These are phyloP conservation scores for Paratrimastix pyriformis DNA, from an alignment of 78 protist species.

Conservation along the genomic window DNA sequence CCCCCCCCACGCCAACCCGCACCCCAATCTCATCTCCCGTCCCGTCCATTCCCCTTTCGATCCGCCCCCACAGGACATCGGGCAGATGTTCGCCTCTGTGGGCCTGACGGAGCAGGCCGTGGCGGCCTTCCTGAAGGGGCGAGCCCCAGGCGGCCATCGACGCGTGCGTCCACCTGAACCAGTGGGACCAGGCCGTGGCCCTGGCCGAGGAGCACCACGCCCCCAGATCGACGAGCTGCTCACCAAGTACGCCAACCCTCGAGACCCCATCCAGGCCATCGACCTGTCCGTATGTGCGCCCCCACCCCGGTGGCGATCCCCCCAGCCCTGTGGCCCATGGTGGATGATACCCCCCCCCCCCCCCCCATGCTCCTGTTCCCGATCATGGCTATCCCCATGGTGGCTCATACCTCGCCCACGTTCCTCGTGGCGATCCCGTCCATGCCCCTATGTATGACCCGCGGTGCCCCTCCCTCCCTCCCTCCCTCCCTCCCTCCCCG, in stretches of 20 bases:
- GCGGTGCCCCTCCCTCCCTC: no score
- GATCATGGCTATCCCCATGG: background rate
- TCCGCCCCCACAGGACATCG: no score
- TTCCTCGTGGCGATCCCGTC: background rate
- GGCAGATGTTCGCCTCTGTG: constrained; percentile 37
- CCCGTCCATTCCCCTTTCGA: no score
- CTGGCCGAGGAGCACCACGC: constrained; percentile 56
- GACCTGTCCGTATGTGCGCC: constrained; percentile 38
- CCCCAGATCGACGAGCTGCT: constrained; percentile 32
- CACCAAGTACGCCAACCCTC: constrained; percentile 49
- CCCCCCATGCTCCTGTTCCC: background rate
- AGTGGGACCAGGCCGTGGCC: constrained; percentile 52
- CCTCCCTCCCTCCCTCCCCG: no score
- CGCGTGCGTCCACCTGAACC: constrained; percentile 52
- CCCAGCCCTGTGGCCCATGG: background rate
- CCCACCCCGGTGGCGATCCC: background rate
- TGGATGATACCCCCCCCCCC: background rate
- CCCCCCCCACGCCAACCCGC: no score
- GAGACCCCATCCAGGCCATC: constrained; percentile 46
- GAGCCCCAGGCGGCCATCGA: constrained; percentile 50
- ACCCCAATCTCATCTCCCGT: no score
- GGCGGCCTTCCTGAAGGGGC: constrained; percentile 35
- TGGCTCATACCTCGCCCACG: background rate
- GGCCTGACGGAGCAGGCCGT: constrained; percentile 55
- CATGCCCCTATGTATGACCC: background rate